Base-by-base conservation (phyloP, 1,139 yeast genomes). In the Saccharomycopsis hybrid region DNA sequence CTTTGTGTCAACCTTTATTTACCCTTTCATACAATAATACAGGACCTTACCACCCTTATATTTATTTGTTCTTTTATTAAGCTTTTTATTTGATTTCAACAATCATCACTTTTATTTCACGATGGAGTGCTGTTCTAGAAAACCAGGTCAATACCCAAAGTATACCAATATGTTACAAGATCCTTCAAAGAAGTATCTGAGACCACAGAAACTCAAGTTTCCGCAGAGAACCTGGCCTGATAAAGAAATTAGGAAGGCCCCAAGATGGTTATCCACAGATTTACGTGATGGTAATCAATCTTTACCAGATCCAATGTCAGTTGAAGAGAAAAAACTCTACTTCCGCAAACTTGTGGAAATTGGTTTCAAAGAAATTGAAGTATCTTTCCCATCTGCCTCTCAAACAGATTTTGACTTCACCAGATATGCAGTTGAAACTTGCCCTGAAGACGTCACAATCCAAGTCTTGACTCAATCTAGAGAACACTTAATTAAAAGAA, bases 261-360 rank as follows among this genome's bases (percentile, higher is more conserved):
- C 98, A 52, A 76, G 97, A 65, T 92, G 97, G 97, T 77, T 92
- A 50, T 85, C 96, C 5, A 92, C 97, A 2, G 97, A 92, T 65
- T 76, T 92, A 60, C 78, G 97, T 67, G 98, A 92, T 65, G 98
- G 98, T 52, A 92, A 92, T 71, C 97, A 92, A 70, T 86, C 97
- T 8, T 76, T 92, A 58, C 97, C 97, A 7, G 97, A 92, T 68
- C 97, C 97, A 49, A 92, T 92, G 97, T 77, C 88, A 32, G 79
- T 89, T 37, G 85, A 76, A 39, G 96, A 92, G 66, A 92, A 92
- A 71, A 87, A 87, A 66, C 85, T 78, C 58, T 90, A 87, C 67
- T 90, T 90, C 72, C 77, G 82, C 57, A 87, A 89, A 66, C 74
- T 92, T 53, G 72, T 90, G n/a, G 92, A 87, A 40, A 72, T 89